phyloP scores from a whole-genome alignment of 169 alveolate genomes.

The Plasmodium falciparum region DNA sequence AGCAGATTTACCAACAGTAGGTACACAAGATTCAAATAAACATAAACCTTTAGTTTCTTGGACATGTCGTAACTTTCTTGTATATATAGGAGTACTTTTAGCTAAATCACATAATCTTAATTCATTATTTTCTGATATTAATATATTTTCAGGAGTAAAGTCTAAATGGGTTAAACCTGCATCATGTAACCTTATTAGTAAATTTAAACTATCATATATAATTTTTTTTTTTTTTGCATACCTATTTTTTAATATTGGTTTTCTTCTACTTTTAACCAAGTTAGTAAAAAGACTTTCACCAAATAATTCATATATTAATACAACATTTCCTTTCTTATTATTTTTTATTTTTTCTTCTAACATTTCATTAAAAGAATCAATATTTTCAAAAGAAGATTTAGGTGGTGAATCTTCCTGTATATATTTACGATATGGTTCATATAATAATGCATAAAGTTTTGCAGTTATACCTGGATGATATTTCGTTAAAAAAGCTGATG shows the following conservation, averaged over 20 bases:
- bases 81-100: slow-evolving; percentile 84
- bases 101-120: slow-evolving; percentile 86
- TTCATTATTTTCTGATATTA: slow-evolving; percentile 78
- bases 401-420: background rate
- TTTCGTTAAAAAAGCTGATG: slow-evolving; percentile 78
- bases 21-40: slow-evolving; percentile 86
- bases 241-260: no score
- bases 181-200: slow-evolving; percentile 78
- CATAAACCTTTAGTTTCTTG: slow-evolving; percentile 75
- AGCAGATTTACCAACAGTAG: slow-evolving; percentile 87
- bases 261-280: slow-evolving; percentile 76
- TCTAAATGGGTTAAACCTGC: slow-evolving; percentile 88
- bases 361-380: slow-evolving; percentile 42
- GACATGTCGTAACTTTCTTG: slow-evolving; percentile 76
- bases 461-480: slow-evolving; percentile 79
- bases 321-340: slow-evolving; percentile 79
- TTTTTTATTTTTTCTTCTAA: slow-evolving; percentile 15
- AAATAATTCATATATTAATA: slow-evolving; percentile 77
- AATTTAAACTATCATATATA: slow-evolving; percentile 74
- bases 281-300: slow-evolving; percentile 77
- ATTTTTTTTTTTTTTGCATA: slow-evolving; percentile 47
- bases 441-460: slow-evolving; percentile 78
- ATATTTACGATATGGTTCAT: slow-evolving; percentile 57
- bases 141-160: slow-evolving; percentile 86
- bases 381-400: background rate